phyloP scores from a whole-genome alignment of 163 green algal species.

The Coccomyxa subellipsoidea region DNA sequence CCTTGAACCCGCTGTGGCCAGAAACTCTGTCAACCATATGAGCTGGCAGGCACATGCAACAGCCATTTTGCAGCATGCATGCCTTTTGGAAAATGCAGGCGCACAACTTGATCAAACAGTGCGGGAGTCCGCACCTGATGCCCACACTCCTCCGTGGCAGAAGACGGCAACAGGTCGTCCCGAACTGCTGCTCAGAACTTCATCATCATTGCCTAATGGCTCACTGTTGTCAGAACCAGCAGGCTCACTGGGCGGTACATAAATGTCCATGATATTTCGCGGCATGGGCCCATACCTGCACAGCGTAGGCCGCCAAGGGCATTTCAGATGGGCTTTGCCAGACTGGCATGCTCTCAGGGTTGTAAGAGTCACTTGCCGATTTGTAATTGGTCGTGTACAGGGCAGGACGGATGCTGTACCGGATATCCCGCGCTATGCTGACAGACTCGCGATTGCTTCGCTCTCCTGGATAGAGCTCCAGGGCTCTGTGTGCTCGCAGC shows the following conservation, averaged over 20 bases:
- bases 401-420: too few species aligned
- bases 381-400: too few species aligned
- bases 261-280: conserved; percentile 62
- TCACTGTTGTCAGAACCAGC: not conserved
- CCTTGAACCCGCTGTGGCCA: too few species aligned
- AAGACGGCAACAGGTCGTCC: conserved; percentile 62
- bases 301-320: not conserved
- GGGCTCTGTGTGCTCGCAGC: conserved; percentile 22
- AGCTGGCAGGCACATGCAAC: too few species aligned
- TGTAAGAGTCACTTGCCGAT: too few species aligned
- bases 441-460: not conserved
- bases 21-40: too few species aligned
- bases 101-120: too few species aligned
- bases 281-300: conserved; percentile 39
- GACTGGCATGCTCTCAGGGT: too few species aligned
- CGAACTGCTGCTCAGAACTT: not conserved
- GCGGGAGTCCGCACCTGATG: conserved; percentile 24
- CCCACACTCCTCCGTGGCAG: conserved; percentile 70
- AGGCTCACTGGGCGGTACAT: conserved; percentile 34
- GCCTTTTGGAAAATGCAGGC: too few species aligned
- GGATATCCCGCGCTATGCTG: conserved; percentile 22
- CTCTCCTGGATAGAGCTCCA: not conserved
- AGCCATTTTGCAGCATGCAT: too few species aligned
- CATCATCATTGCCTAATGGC: not conserved
- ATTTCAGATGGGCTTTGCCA: too few species aligned